Base-by-base conservation (phyloP, 2,329 filamentous ascomycete genomes). In the Talaromyces sp. region DNA sequence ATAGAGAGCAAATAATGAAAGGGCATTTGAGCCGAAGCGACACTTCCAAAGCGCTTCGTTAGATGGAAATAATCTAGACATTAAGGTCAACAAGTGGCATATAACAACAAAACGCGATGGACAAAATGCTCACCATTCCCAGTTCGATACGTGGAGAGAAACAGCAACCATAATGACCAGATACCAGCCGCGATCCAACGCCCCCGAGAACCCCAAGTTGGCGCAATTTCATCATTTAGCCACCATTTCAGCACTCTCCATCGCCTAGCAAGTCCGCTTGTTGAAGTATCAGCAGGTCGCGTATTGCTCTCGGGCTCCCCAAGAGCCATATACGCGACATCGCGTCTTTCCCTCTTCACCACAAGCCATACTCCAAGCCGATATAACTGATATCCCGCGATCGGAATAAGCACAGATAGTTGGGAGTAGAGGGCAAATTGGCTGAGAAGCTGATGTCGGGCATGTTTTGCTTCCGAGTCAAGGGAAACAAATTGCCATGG, bases 11-110 rank as follows among this genome's bases (percentile, higher is more conserved):
- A 71, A 58, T 82, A 83, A 45, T 83, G 81, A 1, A 82, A 62
- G 1, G 81, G 81, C 2, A 80, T 65, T 60, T 84, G 81, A 5
- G 80, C 82, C 3, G 77, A 75, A 22, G 74, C 80, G 27, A 83
- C 71, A 24, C 79, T 77, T 14, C 80, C 81, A 47, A 83, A 78
- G 2, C 80, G 76, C 65, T 82, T 83, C 2, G 81, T 82, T 22
- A 83, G 68, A 61, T 83, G 81, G 22, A 83, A 69, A 51, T 82
- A 84, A 60, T 83, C 81, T 39, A 20, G 29, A 19, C 37, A 20
- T 7, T 1, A 29, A 30, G 29, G 17, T 27, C n/a, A 44, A 17
- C 27, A 32, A 14, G 4, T 16, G 17, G 20, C 16, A 13, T n/a
- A n/a, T n/a, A n/a, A n/a, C 9, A 30, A 17, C 42, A 44, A 19